Evolutionary conservation across 2,329 filamentous ascomycete species (phyloP).

Genomic region (Zymoseptoria crescenta): DNA sequence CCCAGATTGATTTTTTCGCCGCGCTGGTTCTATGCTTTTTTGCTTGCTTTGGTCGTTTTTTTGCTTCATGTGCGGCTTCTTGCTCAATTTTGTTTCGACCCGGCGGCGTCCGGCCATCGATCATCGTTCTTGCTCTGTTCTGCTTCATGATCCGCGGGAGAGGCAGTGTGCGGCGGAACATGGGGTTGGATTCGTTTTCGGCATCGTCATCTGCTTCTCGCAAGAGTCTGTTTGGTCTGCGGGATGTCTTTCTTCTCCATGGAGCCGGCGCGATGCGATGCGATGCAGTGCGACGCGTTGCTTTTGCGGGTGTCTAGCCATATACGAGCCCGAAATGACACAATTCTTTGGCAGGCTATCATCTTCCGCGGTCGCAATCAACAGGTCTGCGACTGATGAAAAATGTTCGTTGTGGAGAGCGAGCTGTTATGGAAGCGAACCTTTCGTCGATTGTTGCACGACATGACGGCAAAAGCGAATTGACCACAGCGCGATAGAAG

Average conservation of each 20-base stretch:
- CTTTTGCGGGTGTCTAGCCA: background rate
- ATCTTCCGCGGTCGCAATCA: background rate
- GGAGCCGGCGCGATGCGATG: background rate
- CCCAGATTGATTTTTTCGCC: slow-evolving; percentile 13
- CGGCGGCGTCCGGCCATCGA: background rate
- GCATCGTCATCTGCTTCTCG: background rate
- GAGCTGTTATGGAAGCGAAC: background rate
- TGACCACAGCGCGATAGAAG: background rate
- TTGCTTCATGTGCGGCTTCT: background rate
- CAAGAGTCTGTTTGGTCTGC: background rate
- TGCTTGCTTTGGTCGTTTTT: background rate
- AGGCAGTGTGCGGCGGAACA: background rate
- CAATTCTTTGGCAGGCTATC: background rate
- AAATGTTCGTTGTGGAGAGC: background rate
- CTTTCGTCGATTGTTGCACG: background rate
- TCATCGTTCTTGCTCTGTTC: background rate
- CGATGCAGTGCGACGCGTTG: background rate
- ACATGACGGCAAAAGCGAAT: background rate
- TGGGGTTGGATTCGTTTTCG: background rate
- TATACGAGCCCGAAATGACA: background rate
- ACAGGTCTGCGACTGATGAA: background rate
- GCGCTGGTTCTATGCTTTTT: background rate
- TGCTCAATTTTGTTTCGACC: no score
- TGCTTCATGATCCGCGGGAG: background rate
- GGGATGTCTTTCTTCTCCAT: background rate